These are phyloP conservation scores for Paramecium octaurelia DNA, from an alignment of 73 alveolate species.

Conservation along the genomic window DNA sequence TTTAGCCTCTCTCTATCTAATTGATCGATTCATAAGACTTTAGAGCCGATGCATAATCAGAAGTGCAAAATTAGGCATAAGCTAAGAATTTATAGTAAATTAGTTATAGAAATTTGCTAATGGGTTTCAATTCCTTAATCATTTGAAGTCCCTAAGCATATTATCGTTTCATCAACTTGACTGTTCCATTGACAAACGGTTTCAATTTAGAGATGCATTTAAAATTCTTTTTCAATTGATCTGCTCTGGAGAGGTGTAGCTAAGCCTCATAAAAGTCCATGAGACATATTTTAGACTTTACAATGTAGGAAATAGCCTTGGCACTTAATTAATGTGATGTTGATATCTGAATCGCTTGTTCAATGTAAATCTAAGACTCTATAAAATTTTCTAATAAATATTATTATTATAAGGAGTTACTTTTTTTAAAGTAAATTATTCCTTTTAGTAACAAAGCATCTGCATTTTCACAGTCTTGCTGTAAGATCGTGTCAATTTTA, in stretches of 20 bases:
- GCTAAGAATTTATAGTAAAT: constrained; percentile 6
- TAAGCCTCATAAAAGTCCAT: neutral
- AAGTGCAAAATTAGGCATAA: constrained; percentile 31
- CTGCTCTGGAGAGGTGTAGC: neutral
- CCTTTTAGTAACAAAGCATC: constrained; percentile 12
- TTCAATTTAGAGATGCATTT: neutral
- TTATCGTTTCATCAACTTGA: neutral
- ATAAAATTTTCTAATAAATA: neutral
- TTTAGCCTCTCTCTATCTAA: neutral
- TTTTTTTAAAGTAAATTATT: constrained; percentile 4
- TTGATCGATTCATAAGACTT: neutral
- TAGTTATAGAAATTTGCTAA: neutral
- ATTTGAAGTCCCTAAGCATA: neutral
- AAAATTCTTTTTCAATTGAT: neutral
- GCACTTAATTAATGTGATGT: neutral
- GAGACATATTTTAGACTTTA: neutral
- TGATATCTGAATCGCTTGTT: neutral
- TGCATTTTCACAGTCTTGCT: neutral
- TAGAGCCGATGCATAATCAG: neutral
- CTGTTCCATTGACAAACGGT: constrained; percentile 22
- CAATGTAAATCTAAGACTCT: neutral
- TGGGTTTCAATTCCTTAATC: neutral
- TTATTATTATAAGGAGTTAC: neutral
- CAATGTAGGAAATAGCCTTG: neutral
- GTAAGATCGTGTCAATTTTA: neutral